phyloP scores from a whole-genome alignment of 1,284 basidiomycete species.

The Leccinum pseudoinsigne region DNA sequence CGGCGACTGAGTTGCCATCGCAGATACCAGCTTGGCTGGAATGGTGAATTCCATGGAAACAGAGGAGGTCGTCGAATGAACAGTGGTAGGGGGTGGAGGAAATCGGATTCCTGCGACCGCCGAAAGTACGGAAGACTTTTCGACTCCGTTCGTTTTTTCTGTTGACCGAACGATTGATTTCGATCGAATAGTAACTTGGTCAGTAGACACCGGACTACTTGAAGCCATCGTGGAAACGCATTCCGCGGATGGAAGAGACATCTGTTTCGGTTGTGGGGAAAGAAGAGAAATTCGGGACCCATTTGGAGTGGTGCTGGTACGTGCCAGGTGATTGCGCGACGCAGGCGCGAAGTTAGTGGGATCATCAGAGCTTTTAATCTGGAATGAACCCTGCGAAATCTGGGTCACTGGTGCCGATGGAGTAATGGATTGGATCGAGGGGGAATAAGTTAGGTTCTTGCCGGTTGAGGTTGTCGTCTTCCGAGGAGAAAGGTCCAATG shows the following conservation, averaged over 20 bases:
- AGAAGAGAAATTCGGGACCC: conserved; percentile 27
- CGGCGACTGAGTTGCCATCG: conserved; percentile 27
- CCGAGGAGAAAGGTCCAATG: not conserved
- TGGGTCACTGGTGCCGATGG: conserved; percentile 24
- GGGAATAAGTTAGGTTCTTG: conserved; percentile 8
- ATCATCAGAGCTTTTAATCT: conserved; percentile 16
- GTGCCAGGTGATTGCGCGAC: conserved; percentile 10
- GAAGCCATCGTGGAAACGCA: conserved; percentile 12
- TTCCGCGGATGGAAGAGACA: conserved; percentile 24
- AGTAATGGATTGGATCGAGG: conserved; percentile 25
- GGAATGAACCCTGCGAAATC: conserved; percentile 16
- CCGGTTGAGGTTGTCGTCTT: conserved; percentile 20
- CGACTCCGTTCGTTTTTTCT: conserved; percentile 4
- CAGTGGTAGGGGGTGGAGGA: conserved; percentile 5
- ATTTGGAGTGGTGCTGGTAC: conserved; percentile 3
- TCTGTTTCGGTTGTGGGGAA: conserved; percentile 24
- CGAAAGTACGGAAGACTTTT: conserved; percentile 10
- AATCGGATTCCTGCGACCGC: conserved; percentile 7
- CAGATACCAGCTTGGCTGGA: conserved; percentile 29
- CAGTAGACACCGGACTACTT: conserved; percentile 1
- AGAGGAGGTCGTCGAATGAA: conserved; percentile 23
- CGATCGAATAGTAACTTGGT: conserved; percentile 9
- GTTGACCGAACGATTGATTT: conserved; percentile 33
- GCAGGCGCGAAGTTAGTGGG: conserved; percentile 11
- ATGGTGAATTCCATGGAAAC: conserved; percentile 27